Evolutionary conservation across 352 stramenopile species (phyloP), one percentile per base, ranked within the genome.

Genomic region (Thalassiosira ordinaria): DNA sequence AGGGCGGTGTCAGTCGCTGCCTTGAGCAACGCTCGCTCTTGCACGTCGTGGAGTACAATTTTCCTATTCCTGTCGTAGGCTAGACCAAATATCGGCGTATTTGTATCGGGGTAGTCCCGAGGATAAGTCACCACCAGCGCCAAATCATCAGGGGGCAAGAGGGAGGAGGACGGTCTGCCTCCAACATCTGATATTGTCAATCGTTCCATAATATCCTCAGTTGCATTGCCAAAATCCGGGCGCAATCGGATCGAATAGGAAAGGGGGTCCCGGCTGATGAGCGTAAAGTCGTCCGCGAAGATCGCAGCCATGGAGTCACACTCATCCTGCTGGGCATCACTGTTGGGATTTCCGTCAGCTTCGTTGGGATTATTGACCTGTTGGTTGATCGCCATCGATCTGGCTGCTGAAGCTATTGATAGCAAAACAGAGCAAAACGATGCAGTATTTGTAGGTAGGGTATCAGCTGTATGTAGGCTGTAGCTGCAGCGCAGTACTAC

Each of bases 251-350:
- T 71, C 6, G 72, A 80, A 53, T 75, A 80, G 4, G 62, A 75
- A 13, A 80, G 69, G 53, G 72, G 62, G 22, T 27, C 16, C 1
- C 39, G 11, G 24, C 46, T 67, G 55, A 52, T 31, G 18, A 71
- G 51, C 18, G 22, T 46, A 27, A 76, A 74, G 18, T 75, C 63
- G 14, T 81, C 73, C 2, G 47, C 13, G 29, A 81, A 76, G n/a
- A 81, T 81, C 27, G 57, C 33, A 6, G 56, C 13, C 22, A 81
- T 70, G 46, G 56, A 31, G 1, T 61, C 35, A 22, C 31, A 67
- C 49, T 81, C 73, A 33, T 81, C 73, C 11, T 13, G 49, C 57
- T 81, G 73, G 24, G 35, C 59, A n/a, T n/a, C n/a, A n/a, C n/a
- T n/a, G n/a, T n/a, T n/a, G n/a, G n/a, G n/a, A n/a, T n/a, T n/a